These are phyloP conservation scores for Chalaropsis thielavioides DNA, from an alignment of 2,329 filamentous ascomycete genomes.

Conservation along the genomic window DNA sequence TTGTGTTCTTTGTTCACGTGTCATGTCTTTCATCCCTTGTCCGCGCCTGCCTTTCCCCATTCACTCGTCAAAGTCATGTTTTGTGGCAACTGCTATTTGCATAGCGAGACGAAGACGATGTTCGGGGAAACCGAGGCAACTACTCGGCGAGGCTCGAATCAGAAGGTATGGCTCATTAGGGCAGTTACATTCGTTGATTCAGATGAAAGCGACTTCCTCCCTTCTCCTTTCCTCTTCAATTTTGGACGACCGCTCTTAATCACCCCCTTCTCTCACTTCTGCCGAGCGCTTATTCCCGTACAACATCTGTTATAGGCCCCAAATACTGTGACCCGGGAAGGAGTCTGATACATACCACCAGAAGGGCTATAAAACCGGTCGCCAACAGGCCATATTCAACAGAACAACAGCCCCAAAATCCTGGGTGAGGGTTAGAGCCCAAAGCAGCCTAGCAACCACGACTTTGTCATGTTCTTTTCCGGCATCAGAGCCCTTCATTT, in stretches of 20 bases:
- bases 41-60: not conserved
- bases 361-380: not conserved
- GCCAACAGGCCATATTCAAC: not conserved
- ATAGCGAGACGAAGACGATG: not conserved
- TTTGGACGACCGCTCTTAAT: not conserved
- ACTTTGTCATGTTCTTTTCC: not conserved
- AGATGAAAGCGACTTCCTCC: not conserved
- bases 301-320: not conserved
- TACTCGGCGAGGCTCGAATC: not conserved
- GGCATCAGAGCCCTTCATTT: not conserved
- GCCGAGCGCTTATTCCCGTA: not conserved
- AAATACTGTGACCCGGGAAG: not conserved
- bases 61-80: no score
- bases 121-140: not conserved
- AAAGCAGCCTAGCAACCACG: not conserved
- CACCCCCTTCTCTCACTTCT: not conserved
- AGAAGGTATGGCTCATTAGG: not conserved
- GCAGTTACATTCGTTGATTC: not conserved
- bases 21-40: not conserved
- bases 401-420: not conserved
- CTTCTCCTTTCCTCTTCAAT: not conserved
- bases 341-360: not conserved
- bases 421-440: not conserved
- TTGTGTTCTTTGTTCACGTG: not conserved
- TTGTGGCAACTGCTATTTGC: no score